Base-by-base conservation (phyloP, 352 stramenopile species). In the Blastocystis sp. region DNA sequence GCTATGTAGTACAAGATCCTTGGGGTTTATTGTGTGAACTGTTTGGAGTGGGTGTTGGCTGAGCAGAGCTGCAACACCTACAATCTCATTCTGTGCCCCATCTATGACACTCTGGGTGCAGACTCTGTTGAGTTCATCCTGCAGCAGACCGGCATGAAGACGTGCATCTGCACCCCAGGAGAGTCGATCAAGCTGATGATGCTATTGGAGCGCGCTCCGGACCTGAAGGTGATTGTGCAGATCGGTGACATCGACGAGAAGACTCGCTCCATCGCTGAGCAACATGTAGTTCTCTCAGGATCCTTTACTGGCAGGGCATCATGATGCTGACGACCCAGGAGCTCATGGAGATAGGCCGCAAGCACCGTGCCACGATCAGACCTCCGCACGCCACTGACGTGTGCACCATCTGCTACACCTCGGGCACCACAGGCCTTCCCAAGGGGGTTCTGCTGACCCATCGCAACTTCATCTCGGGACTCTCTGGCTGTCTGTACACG, bases 11-110 rank as follows among this genome's bases (percentile, higher is more conserved):
- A 79, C 26, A 63, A 50, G 20, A 89, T 89, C 59, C 69, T 98
- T 20, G 95, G 93, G 39, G 93, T 99, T 68, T 99, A 98, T 92
- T 97, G 97, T 92, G 97, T 95, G 90, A 99, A 99, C 91, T 96
- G 93, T 16, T 93, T 96, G 55, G 96, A 99, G 89, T 98, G 96
- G 95, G 91, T 97, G 13, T 91, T 99, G 43, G 93, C 92, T 0
- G 96, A 98, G 87, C 95, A 98, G 90, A 94, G 93, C 2, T 91
- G 92, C 20, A 96, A 96, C 87, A 91, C 91, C 63, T 81, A 95
- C 64, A 91, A 91, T 50, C 92, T 94, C 43, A 90, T 92, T 0
- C 95, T 94, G 1, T 94, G 95, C 50, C 94, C 94, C 9, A 89
- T 97, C 53, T 97, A 97, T 91, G 93, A 96, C 85, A 96, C 94